Evolutionary conservation across 306 rosid species (phyloP), one percentile per base, ranked within the genome.

Genomic region (Mimosa bimucronata): DNA sequence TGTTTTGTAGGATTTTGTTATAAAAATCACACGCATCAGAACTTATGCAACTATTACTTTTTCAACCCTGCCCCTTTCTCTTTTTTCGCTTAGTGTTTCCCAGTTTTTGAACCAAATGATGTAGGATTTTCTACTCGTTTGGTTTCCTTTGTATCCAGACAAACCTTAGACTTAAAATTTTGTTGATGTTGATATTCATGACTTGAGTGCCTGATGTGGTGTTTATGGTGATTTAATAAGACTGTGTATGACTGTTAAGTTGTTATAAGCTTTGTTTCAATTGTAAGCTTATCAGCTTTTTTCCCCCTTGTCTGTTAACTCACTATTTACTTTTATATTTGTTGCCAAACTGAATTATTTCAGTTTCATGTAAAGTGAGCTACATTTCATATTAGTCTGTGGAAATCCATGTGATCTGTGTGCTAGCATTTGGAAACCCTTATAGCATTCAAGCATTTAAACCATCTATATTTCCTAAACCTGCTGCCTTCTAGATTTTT

Each of bases 401-500:
- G 71, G 3, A 34, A 12, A 66, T 29, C 46, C 28, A 18, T 19
- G 28, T 66, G 7, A 26, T 23, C 30, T 30, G 69, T 2, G 4
- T 7, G 10, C 2, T 31, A 66, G 13, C 26, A 34, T 19, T 67
- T 67, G 5, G 29, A 28, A 38, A 44, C 30, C 50, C 73, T 67
- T 40, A 10, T 19, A 57, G 64, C 30, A 55, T 57, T 57, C 15
- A 23, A 57, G 66, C 66, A 41, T 44, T 67, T 78, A 74, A 67
- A 28, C 77, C 65, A 79, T 71, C 57, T 67, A 74, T 55, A 38
- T 73, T 45, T 53, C 28, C 38, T 26, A 37, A 5, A 18, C 75
- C 64, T 55, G 34, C 55, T 61, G 40, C 53, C 26, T n/a, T n/a
- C 41, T 26, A 58, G 38, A 9, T 7, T 75, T 41, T 64, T 80